Evolutionary conservation across 176 grass and related monocot species (phyloP), one percentile per base, ranked within the genome.

Genomic region (Phyllostachys edulis): DNA sequence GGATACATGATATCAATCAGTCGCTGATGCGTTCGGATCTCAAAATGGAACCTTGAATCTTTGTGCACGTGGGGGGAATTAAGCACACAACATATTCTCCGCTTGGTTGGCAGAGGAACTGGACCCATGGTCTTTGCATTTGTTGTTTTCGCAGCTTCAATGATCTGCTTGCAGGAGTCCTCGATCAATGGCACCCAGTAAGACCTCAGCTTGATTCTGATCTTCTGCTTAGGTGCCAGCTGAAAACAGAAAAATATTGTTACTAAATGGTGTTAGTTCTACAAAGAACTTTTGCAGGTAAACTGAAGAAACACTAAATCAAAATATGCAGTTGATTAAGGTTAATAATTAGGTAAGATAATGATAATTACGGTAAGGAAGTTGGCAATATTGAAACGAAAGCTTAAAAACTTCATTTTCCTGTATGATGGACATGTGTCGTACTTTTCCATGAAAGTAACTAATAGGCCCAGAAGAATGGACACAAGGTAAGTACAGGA

Each of bases 1-100:
- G 97, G 97, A 80, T 99, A 89, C 76, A 96, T 87, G 79, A 99
- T 96, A 72, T 99, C 97, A 37, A 99, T 96, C 50, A 99, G n/a
- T 60, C 97, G 86, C 55, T 92, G 91, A 64, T 94, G 97, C 0
- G 97, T 99, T 40, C 97, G 84, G 79, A 99, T 99, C 91, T 99
- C 97, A 0, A 99, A 99, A 52, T 99, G 97, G 62, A 96, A 94
- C 49, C 97, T 85, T n/a, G 97, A 89, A 57, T 99, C 97, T 83
- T 99, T 99, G 82, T 99, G 93, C 61, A 96, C 94, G 7, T 96
- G 93, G 39, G 97, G 97, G 16, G 97, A 99, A 34, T 94, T 90
- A 27, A 99, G 93, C 67, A 99, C 97, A 99, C 97, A 99, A 37
- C 94, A 99, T 59, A 99, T 1, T 83, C 90, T 87, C 79, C 66